Evolutionary conservation across 768 basidiomycete species (phyloP).

Genomic region (Rhodotorula kratochvilovae): DNA sequence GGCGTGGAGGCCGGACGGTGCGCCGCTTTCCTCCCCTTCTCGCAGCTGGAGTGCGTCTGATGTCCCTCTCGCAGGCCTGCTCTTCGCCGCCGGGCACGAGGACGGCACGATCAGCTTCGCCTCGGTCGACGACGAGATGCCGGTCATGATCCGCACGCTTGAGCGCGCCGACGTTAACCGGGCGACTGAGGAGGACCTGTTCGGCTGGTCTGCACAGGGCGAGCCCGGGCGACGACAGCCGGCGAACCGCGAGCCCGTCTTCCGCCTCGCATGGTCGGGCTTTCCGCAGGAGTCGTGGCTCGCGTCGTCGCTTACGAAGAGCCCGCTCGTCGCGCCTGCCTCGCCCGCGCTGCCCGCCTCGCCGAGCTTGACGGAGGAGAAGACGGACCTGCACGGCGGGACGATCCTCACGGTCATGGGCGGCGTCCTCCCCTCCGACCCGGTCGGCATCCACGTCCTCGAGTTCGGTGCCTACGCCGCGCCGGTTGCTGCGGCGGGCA

Average conservation of each 20-base stretch:
- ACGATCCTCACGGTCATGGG: conserved; percentile 73
- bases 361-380: conserved; percentile 1
- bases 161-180: conserved; percentile 51
- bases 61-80: conserved; percentile 48
- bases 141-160: conserved; percentile 66
- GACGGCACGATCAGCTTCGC: conserved; percentile 82
- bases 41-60: not conserved
- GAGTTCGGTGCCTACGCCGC: conserved; percentile 56
- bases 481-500: conserved; percentile 27
- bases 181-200: conserved; percentile 50
- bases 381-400: conserved; percentile 45
- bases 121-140: conserved; percentile 75
- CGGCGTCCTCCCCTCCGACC: conserved; percentile 59
- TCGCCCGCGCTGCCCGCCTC: conserved; percentile 3
- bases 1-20: conserved; percentile 63
- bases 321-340: not conserved
- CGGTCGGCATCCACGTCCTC: conserved; percentile 63
- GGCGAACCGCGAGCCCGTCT: conserved; percentile 65
- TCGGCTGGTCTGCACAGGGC: conserved; percentile 32
- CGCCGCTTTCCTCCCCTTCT: not conserved
- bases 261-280: conserved; percentile 78
- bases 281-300: conserved; percentile 56
- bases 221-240: conserved; percentile 31
- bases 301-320: not conserved
- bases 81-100: conserved; percentile 72